Conservation (phyloP, 768 basidiomycete species). For the Psilocybe subaeruginosa region DNA sequence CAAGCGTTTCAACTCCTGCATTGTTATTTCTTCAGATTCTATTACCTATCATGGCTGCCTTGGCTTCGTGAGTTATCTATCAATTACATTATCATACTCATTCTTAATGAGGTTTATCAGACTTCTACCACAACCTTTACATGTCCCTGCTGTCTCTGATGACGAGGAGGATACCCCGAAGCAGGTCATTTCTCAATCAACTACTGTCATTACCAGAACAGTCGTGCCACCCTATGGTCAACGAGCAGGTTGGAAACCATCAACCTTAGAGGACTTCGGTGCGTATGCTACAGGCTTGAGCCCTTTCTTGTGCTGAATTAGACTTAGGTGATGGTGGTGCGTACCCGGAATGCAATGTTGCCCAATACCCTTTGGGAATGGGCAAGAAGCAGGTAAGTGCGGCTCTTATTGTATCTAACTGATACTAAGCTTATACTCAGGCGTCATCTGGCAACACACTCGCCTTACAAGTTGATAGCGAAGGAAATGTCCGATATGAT, state of each 20-base stretch:
- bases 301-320: constrained; percentile 3
- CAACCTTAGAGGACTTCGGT: constrained; percentile 84
- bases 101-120: constrained; percentile 37
- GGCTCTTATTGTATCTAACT: neutral
- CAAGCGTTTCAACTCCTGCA: neutral
- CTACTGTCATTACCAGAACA: constrained; percentile 49
- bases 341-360: constrained; percentile 94
- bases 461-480: constrained; percentile 94
- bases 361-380: constrained; percentile 96
- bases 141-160: constrained; percentile 55
- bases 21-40: constrained; percentile 11
- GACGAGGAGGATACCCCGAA: constrained; percentile 59
- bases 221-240: constrained; percentile 85
- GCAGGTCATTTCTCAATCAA: constrained; percentile 35
- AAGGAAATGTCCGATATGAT: constrained; percentile 96
- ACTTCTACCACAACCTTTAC: constrained; percentile 67
- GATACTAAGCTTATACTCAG: constrained; percentile 37
- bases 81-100: neutral
- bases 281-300: constrained; percentile 24
- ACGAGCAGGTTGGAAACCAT: constrained; percentile 85
- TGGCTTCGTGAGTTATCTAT: constrained; percentile 67
- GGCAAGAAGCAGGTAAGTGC: constrained; percentile 87
- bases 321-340: constrained; percentile 78
- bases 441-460: constrained; percentile 92
- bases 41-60: constrained; percentile 47